Base-by-base conservation (phyloP, 2,329 filamentous ascomycete genomes). In the Boeremia exigua region DNA sequence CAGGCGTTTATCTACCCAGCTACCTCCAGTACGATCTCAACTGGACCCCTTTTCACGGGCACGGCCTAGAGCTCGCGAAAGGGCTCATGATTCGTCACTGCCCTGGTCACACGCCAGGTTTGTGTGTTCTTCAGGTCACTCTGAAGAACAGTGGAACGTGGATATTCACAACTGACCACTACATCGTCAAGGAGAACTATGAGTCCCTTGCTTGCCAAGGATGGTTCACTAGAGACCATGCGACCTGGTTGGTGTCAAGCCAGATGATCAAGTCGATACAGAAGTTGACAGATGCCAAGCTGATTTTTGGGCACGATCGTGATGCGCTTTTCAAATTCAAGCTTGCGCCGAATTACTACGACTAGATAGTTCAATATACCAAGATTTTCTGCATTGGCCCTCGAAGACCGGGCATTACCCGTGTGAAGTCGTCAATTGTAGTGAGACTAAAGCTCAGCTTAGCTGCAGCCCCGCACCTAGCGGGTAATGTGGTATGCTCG, bases 91-190 rank as follows among this genome's bases (percentile, higher is more conserved):
- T 77, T 6, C 66, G 65, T 12, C 71, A 74, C 52, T 49, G 68
- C 4, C 73, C 73, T 1, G 73, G 73, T n/a, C 73, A 77, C 48
- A 75, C 72, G 1, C 73, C 71, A 0, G 74, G 75, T 1, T 50
- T 77, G 7, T 63, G 52, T 28, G 67, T 76, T 42, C 61, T 77
- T 60, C 74, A 76, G 54, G 63, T 75, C 36, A 77, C 76, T 40
- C 47, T 77, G 48, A 62, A 56, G 34, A 58, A 72, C 15, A 61
- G 51, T 23, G 73, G 74, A 12, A 74, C 71, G 1, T 75, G 68
- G 70, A 70, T 76, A 34, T 74, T 75, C 55, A 75, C 72, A 9
- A 71, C 68, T 15, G 73, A 76, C 55, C 71, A 73, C 60, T 75
- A 75, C 34, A 70, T 75, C 42, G 70, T 77, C 4, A 58, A 61